Evolutionary conservation across 306 rosid genomes (phyloP).

Genomic region (Pyrus bretschneideri): DNA sequence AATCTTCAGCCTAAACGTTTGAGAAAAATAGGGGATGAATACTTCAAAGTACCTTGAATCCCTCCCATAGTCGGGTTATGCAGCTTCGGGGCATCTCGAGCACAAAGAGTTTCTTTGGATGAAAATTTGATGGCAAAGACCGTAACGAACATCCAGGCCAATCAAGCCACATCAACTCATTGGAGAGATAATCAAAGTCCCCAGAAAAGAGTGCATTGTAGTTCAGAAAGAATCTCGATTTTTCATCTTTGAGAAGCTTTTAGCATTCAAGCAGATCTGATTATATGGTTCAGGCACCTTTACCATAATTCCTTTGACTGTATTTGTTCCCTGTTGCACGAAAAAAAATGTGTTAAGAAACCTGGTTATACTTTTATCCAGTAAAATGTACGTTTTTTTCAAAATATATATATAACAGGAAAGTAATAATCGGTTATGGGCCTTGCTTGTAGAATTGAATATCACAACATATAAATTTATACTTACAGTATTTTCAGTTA

Average conservation of each 20-base stretch:
- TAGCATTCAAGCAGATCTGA: slow-evolving; percentile 10
- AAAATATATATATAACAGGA: not conserved
- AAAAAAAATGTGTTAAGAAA: not conserved
- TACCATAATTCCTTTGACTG: not conserved
- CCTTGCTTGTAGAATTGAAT: not conserved
- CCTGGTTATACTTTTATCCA: too few relatives aligned
- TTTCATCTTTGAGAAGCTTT: slow-evolving; percentile 17
- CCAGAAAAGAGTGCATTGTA: slow-evolving; percentile 13
- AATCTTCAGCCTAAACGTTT: not conserved
- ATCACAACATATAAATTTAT: too few relatives aligned
- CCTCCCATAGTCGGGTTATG: slow-evolving; percentile 1
- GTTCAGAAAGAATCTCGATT: slow-evolving; percentile 16
- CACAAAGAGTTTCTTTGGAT: slow-evolving; percentile 19
- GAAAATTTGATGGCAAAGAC: slow-evolving; percentile 24
- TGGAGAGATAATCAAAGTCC: slow-evolving; percentile 19
- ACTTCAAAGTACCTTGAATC: slow-evolving; percentile 6
- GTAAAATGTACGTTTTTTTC: not conserved
- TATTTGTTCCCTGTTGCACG: not conserved
- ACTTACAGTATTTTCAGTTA: not conserved
- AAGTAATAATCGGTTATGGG: not conserved
- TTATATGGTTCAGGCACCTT: not conserved
- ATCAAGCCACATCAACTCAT: slow-evolving; percentile 24
- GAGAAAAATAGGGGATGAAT: not conserved
- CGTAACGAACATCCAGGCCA: slow-evolving; percentile 25
- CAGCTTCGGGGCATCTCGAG: slow-evolving; percentile 20